Base-by-base conservation (phyloP, 1,284 basidiomycete genomes). In the Sanghuangporus weigelae region DNA sequence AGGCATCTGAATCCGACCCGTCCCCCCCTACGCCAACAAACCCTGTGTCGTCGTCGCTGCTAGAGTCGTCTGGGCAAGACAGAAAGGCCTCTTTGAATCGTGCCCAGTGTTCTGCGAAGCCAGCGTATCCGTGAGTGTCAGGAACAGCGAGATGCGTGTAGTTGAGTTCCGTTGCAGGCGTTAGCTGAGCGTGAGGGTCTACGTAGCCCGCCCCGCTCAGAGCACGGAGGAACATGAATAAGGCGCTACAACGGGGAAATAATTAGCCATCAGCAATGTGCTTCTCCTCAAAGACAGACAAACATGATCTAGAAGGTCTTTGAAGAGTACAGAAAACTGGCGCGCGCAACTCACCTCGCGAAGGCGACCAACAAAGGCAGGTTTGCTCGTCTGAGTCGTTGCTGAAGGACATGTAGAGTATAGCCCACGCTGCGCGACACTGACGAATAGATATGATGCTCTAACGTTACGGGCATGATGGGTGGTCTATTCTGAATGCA, bases 171-270 rank as follows among this genome's bases (percentile, higher is more conserved):
- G 39, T 12, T 16, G 39, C 4, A 1, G 42, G 42, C 19, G 36
- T 16, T 36, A 11, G 38, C 19, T 36, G 19, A 11, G 53, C 3
- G 26, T 49, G 53, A 14, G 54, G 46, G 11, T 62, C 63, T 11
- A 50, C 38, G 38, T 64, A 64, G 40, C 63, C 63, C 31, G 63
- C 59, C 35, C 63, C 63, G 14, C 59, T 57, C 35, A 64, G 38
- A 3, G 63, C 63, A 14, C 63, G 53, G 11, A 61, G 46, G 36
- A 64, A 64, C 56, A 61, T 61, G 60, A 57, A 50, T 21, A 64
- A 42, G 14, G 63, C 59, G 49, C 63, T 64, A 31, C 12, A 36
- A 36, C 2, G 10, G 40, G 23, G 31, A 21, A 7, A 46, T 31
- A 60, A 2, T n/a, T 19, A 46, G 16, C 40, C 10, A 11, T 11